Percentiles rank a stretch among this genome's conserved stretches.
Conservation (phyloP, 2,329 filamentous ascomycete genomes). For the Fusarium praegraminearum region DNA sequence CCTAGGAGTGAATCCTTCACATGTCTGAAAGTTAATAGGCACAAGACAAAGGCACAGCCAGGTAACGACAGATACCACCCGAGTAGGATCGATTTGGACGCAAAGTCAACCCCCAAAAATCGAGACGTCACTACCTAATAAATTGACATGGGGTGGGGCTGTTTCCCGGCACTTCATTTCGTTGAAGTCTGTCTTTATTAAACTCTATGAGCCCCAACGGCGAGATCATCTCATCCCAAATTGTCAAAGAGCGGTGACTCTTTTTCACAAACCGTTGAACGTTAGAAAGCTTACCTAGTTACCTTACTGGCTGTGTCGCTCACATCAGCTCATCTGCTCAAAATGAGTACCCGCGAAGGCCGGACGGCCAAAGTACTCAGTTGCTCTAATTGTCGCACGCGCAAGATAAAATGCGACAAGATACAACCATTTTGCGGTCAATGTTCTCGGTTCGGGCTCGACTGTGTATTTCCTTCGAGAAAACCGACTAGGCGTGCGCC, state of each 20-base stretch:
- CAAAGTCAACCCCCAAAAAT: slow-evolving; percentile 30
- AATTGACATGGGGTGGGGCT: slow-evolving; percentile 25
- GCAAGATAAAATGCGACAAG: slow-evolving; percentile 72
- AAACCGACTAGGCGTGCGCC: slow-evolving; percentile 58
- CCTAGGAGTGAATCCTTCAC: slow-evolving; percentile 5
- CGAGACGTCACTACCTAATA: slow-evolving; percentile 26
- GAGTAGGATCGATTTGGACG: background rate
- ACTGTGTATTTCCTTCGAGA: slow-evolving; percentile 62
- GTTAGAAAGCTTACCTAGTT: slow-evolving; percentile 2
- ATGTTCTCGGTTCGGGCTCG: slow-evolving; percentile 60
- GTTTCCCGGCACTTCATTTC: slow-evolving; percentile 19
- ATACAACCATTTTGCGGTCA: slow-evolving; percentile 64
- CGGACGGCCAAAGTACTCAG: slow-evolving; percentile 55
- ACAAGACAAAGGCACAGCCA: background rate
- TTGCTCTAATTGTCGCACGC: slow-evolving; percentile 72
- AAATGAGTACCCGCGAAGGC: slow-evolving; percentile 39
- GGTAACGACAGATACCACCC: background rate
- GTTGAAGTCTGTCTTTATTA: slow-evolving; percentile 2
- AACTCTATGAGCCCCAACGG: slow-evolving; percentile 26
- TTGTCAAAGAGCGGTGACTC: background rate
- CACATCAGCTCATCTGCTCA: background rate
- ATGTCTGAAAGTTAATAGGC: slow-evolving; percentile 1
- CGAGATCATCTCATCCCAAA: background rate
- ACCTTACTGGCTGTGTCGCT: background rate
- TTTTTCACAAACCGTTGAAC: background rate